Base-by-base conservation (phyloP, 2,329 filamentous ascomycete species). In the Botrytis tulipae region DNA sequence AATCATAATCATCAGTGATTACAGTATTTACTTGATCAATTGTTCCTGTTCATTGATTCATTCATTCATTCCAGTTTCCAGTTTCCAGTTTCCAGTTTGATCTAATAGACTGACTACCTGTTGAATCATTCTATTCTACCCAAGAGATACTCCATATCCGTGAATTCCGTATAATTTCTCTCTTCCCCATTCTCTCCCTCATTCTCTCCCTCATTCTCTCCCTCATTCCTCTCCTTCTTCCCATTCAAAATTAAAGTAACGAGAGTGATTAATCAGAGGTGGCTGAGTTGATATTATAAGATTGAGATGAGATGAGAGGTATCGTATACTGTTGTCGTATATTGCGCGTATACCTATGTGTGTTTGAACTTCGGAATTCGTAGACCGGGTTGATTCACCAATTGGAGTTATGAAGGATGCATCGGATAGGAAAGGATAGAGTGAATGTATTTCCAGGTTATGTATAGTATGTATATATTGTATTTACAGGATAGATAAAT, bases 231-330 rank as follows among this genome's bases (percentile, higher is more conserved):
- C 9, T 25, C 5, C 20, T 37, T 40, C 37, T 3, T 14, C 18
- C 35, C n/a, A 42, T 42, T 10, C 60, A 12, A 5, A 42, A 16
- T 42, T 25, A 46, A 9, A 32, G 7, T 37, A 3, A 42, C 29
- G 40, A 44, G 61, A 14, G 65, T 67, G 65, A 40, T 67, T 12
- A 67, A 67, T 51, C 46, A 42, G 46, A 54, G 65, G 65, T 68
- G 65, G 65, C 65, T 68, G 65, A 68, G 65, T n/a, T 40, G 62
- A 65, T 35, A 54, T 48, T 44, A 48, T 35, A 65, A 54, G 51
- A 54, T 54, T 68, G 37, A 54, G 35, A 68, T 54, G 65, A 42
- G 35, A 68, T 67, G 46, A 40, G 44, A 67, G 25, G 7, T 20
- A 42, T 42, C 37, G 60, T 12, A 37, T 37, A 29, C 60, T 4